These are phyloP conservation scores for Patellifolia procumbens DNA, from an alignment of 179 eudicot species.

Conservation along the genomic window DNA sequence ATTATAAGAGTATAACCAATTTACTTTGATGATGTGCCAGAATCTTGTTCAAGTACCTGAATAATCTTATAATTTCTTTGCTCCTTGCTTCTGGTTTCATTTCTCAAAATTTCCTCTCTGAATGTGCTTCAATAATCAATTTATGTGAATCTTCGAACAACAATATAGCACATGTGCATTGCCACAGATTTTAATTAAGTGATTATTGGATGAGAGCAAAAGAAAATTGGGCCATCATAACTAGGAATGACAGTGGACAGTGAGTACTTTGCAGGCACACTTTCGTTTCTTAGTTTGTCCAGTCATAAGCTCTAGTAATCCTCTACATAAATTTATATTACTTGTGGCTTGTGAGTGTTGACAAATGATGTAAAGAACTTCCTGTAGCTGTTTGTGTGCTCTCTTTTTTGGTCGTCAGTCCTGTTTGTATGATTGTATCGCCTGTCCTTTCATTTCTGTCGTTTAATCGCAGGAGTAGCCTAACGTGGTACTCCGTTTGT, in stretches of 20 bases:
- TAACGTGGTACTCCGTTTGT: not conserved
- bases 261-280: not conserved
- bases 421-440: not conserved
- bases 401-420: not conserved
- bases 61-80: not conserved
- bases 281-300: not conserved
- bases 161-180: not conserved
- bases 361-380: not conserved
- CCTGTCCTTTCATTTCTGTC: not conserved
- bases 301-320: not conserved
- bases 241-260: not conserved
- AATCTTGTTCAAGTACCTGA: not conserved
- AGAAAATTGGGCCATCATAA: not conserved
- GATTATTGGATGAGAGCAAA: not conserved
- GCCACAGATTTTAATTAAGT: not conserved
- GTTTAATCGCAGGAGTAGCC: not conserved
- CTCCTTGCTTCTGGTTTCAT: not conserved
- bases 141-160: not conserved
- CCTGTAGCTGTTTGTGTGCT: not conserved
- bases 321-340: not conserved
- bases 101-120: not conserved
- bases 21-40: not conserved
- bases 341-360: not conserved
- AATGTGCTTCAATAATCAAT: not conserved
- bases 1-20: not conserved